Evolutionary conservation across 2,329 filamentous ascomycete species (phyloP).

Genomic region (Fusarium nanum): DNA sequence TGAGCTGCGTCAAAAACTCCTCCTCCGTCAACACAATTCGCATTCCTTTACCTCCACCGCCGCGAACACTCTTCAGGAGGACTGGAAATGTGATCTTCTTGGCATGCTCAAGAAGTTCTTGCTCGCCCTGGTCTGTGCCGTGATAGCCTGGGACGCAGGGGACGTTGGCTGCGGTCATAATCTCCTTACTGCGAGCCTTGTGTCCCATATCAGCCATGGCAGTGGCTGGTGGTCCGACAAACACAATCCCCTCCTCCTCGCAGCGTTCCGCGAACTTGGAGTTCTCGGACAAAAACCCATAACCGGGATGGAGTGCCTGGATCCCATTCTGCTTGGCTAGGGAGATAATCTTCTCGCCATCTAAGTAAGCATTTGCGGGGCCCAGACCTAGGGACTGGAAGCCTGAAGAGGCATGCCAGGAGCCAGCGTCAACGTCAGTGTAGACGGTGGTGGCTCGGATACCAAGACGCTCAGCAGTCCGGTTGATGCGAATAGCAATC

Average conservation of each 20-base stretch:
- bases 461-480: conserved; percentile 87
- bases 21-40: conserved; percentile 75
- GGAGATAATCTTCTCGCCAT: conserved; percentile 90
- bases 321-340: conserved; percentile 89
- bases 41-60: conserved; percentile 88
- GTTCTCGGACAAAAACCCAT: conserved; percentile 96
- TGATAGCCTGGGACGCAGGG: conserved; percentile 98
- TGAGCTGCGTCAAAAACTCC: conserved; percentile 77
- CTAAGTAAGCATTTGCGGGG: conserved; percentile 86
- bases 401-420: conserved; percentile 89
- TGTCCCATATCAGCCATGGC: conserved; percentile 93
- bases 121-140: conserved; percentile 80
- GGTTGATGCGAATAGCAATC: conserved; percentile 92
- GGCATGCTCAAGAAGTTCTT: conserved; percentile 73
- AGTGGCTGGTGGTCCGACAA: conserved; percentile 88
- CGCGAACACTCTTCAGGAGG: conserved; percentile 82
- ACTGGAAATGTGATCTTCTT: conserved; percentile 76
- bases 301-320: conserved; percentile 93
- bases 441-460: conserved; percentile 95
- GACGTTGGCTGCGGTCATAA: conserved; percentile 95
- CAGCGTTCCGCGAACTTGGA: conserved; percentile 89
- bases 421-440: conserved; percentile 87
- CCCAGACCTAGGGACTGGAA: conserved; percentile 87
- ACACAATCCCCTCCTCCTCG: conserved; percentile 88
- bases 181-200: conserved; percentile 93